Base-by-base conservation (phyloP, 352 stramenopile genomes). In the Thraustochytrium sp. region DNA sequence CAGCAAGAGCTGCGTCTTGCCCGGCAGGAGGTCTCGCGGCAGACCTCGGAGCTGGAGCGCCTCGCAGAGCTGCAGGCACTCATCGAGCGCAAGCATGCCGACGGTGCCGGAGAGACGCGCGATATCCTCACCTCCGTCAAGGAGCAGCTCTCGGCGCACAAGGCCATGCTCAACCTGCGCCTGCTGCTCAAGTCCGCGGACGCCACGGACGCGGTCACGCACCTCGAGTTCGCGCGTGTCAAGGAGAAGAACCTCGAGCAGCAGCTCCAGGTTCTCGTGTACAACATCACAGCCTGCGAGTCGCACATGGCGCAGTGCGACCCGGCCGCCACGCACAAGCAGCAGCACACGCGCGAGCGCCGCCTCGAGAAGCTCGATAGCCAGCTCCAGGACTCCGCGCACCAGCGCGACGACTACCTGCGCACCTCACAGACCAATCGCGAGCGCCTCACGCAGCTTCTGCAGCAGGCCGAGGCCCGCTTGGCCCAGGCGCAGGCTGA, bases 231-330 rank as follows among this genome's bases (percentile, higher is more conserved):
- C 2, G 68, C 65, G 13, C 65, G 68, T 16, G 68, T 80, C n/a
- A 80, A 64, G 37, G 68, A 80, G 49, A 80, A 80, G 34, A 80
- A 53, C 37, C 46, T 80, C 4, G 68, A 80, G 2, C 68, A 80
- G 51, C 68, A 80, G 42, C 48, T 80, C 31, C 68, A 80, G 53
- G 68, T 80, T 8, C 68, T 80, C 37, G 68, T 80, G 34, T 80
- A 80, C 51, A 80, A 80, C 53, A 31, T 80, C n/a, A 80, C 68
- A 1, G 68, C 68, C 2, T 65, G 68, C 51, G 68, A 80, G 68
- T 61, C 68, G 26, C 68, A 80, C 68, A 80, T 80, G 68, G 18
- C 31, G 3, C 34, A 26, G 38, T 80, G 68, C 53, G 68, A 80
- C 31, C 68, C 68, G 5, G 49, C n/a, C 9, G 68, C 48, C 18